A percentile compares a stretch with the other conserved stretches of the same genome.
Evolutionary conservation across 108 stramenopile genomes (phyloP).

Genomic region (Cylindrotheca closterium): DNA sequence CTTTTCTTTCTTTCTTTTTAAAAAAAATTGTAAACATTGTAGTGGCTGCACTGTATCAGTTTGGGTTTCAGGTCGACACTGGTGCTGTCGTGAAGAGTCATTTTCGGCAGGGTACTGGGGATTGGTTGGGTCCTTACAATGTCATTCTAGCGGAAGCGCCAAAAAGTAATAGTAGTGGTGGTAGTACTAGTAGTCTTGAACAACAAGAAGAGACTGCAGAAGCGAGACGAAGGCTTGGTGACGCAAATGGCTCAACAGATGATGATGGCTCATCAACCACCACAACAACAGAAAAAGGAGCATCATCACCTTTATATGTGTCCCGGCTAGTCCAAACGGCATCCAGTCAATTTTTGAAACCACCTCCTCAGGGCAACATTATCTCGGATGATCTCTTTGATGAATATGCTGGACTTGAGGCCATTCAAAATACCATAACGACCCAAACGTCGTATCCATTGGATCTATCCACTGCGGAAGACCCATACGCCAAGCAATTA

Average conservation of each 20-base stretch:
- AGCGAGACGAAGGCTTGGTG: no score
- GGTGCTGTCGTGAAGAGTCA: slow-evolving; percentile 22
- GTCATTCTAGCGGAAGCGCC: slow-evolving; percentile 15
- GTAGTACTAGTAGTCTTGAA: neutral
- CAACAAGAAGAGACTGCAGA: no score
- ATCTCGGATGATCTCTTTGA: neutral
- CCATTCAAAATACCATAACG: slow-evolving; percentile 9
- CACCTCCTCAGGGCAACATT: slow-evolving; percentile 11
- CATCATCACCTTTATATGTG: no score
- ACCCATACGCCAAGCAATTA: slow-evolving; percentile 8
- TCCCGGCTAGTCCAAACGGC: slow-evolving; percentile 18
- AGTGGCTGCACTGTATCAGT: slow-evolving; percentile 29
- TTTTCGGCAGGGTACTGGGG: slow-evolving; percentile 12
- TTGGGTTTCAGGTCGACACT: slow-evolving; percentile 20
- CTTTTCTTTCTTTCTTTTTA: neutral
- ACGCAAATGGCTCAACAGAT: no score
- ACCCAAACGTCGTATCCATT: slow-evolving; percentile 2
- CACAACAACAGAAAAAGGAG: no score
- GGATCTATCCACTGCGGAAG: slow-evolving; percentile 6
- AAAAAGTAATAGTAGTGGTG: neutral
- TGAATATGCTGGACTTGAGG: slow-evolving; percentile 8
- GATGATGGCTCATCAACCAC: no score
- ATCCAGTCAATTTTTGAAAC: slow-evolving; percentile 12
- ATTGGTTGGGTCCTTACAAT: slow-evolving; percentile 37
- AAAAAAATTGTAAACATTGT: no score